A percentile compares a stretch with the other conserved stretches of the same genome.
Conservation (phyloP, 306 rosid species). For the Betula pendula region DNA sequence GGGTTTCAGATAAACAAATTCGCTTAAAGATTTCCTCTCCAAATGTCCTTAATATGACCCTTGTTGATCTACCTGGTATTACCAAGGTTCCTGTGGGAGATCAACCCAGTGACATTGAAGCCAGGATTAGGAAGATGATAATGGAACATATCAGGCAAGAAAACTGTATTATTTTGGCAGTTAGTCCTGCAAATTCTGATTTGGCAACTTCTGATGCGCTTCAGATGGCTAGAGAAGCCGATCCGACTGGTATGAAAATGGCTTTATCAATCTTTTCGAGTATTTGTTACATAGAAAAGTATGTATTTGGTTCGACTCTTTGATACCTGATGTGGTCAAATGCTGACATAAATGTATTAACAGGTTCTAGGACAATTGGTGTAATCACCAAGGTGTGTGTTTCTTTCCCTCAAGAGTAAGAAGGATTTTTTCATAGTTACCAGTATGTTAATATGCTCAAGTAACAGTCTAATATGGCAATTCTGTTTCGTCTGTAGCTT, state of each 20-base stretch:
- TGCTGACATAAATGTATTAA: background rate
- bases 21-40: slow-evolving; percentile 94
- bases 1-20: slow-evolving; percentile 95
- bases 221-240: slow-evolving; percentile 98
- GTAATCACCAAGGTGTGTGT: slow-evolving; percentile 85
- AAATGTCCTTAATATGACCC: slow-evolving; percentile 92
- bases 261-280: background rate
- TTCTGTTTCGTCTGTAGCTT: slow-evolving; percentile 47
- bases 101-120: slow-evolving; percentile 96
- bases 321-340: background rate
- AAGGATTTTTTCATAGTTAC: background rate
- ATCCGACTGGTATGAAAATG: slow-evolving; percentile 71
- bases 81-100: slow-evolving; percentile 99
- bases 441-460: slow-evolving; percentile 14
- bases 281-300: background rate
- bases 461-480: background rate
- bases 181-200: slow-evolving; percentile 96
- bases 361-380: slow-evolving; percentile 96
- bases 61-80: slow-evolving; percentile 96
- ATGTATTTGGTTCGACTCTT: slow-evolving; percentile 21
- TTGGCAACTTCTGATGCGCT: slow-evolving; percentile 98
- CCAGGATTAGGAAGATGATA: slow-evolving; percentile 92
- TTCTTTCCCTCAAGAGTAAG: slow-evolving; percentile 12
- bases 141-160: slow-evolving; percentile 85
- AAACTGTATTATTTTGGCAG: slow-evolving; percentile 90